Conservation (phyloP, 495 filamentous ascomycete genomes). For the Glutinoglossum americanum region DNA sequence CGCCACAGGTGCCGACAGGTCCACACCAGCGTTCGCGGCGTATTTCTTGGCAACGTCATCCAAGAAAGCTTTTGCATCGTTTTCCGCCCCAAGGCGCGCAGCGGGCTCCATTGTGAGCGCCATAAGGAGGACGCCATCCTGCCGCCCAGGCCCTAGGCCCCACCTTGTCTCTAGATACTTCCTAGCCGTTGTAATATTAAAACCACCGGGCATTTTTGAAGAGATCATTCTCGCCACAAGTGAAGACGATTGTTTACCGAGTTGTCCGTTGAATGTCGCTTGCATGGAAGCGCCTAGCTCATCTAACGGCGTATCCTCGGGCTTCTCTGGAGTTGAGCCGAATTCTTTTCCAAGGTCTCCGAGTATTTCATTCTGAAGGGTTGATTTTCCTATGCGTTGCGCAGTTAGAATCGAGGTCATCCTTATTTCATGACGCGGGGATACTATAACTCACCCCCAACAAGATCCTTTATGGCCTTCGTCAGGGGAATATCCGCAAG, state of each 20-base stretch:
- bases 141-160: constrained; percentile 70
- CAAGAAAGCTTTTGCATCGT: constrained; percentile 76
- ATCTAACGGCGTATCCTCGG: constrained; percentile 89
- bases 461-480: constrained; percentile 97
- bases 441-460: constrained; percentile 52
- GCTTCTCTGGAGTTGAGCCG: constrained; percentile 92
- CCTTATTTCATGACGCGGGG: neutral
- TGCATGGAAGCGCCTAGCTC: constrained; percentile 93
- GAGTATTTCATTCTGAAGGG: constrained; percentile 90
- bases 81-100: constrained; percentile 67
- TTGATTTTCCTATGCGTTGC: constrained; percentile 52
- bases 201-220: constrained; percentile 97
- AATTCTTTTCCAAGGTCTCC: constrained; percentile 97
- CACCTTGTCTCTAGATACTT: constrained; percentile 91
- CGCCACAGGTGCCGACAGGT: constrained; percentile 50
- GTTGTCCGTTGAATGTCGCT: constrained; percentile 89
- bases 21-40: constrained; percentile 66
- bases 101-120: constrained; percentile 85
- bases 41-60: constrained; percentile 81
- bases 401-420: neutral
- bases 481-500: constrained; percentile 71
- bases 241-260: constrained; percentile 90
- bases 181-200: constrained; percentile 86
- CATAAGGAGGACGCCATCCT: constrained; percentile 76
- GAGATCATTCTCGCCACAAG: constrained; percentile 86